These are phyloP conservation scores for Planoprotostelium fungivorum DNA, from an alignment of 78 protist species.

Conservation along the genomic window DNA sequence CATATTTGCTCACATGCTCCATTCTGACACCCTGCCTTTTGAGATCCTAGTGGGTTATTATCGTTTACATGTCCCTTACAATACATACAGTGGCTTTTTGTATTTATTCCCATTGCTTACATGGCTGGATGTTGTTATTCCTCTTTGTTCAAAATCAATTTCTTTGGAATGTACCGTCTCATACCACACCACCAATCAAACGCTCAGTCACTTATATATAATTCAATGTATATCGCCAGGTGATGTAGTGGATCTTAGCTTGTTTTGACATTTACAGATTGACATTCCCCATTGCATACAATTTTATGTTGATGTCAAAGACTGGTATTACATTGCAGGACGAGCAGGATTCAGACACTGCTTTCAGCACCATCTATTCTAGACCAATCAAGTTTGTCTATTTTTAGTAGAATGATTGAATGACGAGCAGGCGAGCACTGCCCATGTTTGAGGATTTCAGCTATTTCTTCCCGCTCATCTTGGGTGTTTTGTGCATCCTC, in stretches of 20 bases:
- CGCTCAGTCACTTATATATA: background rate
- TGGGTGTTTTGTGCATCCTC: background rate
- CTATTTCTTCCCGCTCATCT: background rate
- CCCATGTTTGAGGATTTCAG: background rate
- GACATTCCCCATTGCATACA: background rate
- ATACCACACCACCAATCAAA: background rate
- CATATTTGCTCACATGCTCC: background rate
- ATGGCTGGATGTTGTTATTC: constrained; percentile 46
- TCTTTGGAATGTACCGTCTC: background rate
- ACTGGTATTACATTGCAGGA: background rate
- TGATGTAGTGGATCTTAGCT: background rate
- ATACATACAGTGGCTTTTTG: background rate
- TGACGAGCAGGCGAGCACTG: background rate
- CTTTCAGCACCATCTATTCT: background rate
- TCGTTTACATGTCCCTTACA: background rate
- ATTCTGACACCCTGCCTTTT: background rate
- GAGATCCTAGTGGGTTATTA: background rate
- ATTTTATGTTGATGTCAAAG: background rate
- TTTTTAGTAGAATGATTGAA: background rate
- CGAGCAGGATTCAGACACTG: background rate
- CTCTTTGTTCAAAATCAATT: background rate
- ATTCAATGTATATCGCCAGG: background rate
- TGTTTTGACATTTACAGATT: background rate
- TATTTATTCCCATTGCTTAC: constrained; percentile 28
- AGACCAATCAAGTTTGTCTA: background rate